These are phyloP conservation scores for Dendrobium officinale DNA, from an alignment of 106 monocot genomes.

Conservation along the genomic window DNA sequence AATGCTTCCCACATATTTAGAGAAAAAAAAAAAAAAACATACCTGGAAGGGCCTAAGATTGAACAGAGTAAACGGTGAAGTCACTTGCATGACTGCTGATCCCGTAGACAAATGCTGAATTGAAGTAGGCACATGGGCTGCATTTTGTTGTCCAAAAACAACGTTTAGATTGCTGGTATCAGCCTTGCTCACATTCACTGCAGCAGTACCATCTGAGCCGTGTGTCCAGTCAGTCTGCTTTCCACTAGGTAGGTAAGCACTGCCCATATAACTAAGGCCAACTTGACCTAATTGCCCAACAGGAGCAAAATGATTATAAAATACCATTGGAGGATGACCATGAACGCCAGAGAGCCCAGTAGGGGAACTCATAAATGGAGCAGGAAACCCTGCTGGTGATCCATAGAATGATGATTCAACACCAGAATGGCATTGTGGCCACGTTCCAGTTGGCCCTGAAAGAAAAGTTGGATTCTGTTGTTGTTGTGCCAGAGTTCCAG, in stretches of 20 bases:
- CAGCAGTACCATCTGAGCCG: constrained; percentile 24
- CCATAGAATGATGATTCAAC: constrained; percentile 73
- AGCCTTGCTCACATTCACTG: constrained; percentile 32
- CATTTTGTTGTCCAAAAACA: constrained; percentile 32
- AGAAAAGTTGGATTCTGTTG: constrained; percentile 45
- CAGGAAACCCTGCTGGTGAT: constrained; percentile 61
- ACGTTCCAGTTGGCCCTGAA: constrained; percentile 54
- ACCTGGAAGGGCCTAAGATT: constrained; percentile 91
- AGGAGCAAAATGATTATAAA: constrained; percentile 94
- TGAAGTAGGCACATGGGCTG: constrained; percentile 32
- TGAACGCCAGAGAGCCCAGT: constrained; percentile 80
- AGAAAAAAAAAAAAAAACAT: constrained; percentile 1
- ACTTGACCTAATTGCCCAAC: constrained; percentile 78
- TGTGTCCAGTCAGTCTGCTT: constrained; percentile 94
- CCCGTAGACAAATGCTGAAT: constrained; percentile 62
- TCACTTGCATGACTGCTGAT: constrained; percentile 68
- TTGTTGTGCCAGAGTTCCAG: constrained; percentile 45
- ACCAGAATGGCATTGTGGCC: constrained; percentile 61
- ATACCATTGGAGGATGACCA: constrained; percentile 84
- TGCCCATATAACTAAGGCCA: constrained; percentile 79
- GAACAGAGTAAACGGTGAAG: constrained; percentile 71
- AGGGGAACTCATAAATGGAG: constrained; percentile 74
- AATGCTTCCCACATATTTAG: neutral
- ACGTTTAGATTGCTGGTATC: constrained; percentile 32
- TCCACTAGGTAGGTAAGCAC: constrained; percentile 72